Base-by-base conservation (phyloP, 805 yeast genomes). In the Hanseniaspora lachancei region DNA sequence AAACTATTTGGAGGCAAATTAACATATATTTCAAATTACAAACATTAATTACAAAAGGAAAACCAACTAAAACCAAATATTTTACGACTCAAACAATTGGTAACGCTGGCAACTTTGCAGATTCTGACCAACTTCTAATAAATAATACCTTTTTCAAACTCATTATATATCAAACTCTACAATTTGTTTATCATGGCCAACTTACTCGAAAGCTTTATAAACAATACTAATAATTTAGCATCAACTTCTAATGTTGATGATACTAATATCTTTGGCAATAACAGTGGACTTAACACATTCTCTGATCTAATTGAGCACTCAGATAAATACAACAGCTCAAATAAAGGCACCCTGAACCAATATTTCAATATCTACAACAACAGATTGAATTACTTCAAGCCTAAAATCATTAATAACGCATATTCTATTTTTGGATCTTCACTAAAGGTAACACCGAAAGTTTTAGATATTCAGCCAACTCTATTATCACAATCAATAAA, bases 341-440 rank as follows among this genome's bases (percentile, higher is more conserved):
- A 27, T 8, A 24, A 46, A 21, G 39, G 40, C 16, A 23, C 34
- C 9, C 6, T 53, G 47, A 71, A 72, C 35, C 91, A 84, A 63
- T 84, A 75, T 61, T 81, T 81, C 34, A 69, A 74, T 24, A 67
- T 82, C 36, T 84, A 84, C 61, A 74, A 70, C 55, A 68, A 73
- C 57, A 72, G 91, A 34, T 68, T 81, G n/a, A 66, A 66, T 2
- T 64, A 64, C 27, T 68, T 84, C 46, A 72, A 76, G 58, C 74
- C 77, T 13, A 66, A 78, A 8, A 75, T 80, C 0, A 63, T 69
- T 47, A 71, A 71, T 40, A 70, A 71, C 55, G 81, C 81, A 2
- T 61, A 63, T 2, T 63, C 66, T 70, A 76, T 77, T 60, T 84
- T 91, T 89, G 79, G 39, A 24, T n/a, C 41, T 2, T 21, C 35